These are phyloP conservation scores for Casaregolazyma lundiana DNA, from an alignment of 1,139 yeast genomes.

Conservation along the genomic window DNA sequence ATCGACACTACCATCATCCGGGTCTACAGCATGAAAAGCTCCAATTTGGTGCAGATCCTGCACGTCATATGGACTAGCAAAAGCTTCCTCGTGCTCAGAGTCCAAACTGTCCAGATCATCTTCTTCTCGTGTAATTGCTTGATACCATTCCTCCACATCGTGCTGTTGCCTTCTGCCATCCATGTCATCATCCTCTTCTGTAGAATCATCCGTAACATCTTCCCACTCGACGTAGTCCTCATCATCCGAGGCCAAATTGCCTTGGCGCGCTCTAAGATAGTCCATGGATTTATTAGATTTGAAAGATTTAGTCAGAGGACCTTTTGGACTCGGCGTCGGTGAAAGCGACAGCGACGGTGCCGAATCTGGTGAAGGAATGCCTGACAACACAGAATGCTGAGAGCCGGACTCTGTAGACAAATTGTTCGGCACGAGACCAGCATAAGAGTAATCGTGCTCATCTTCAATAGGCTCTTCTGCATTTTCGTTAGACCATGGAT, in stretches of 20 bases:
- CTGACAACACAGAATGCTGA: slow-evolving; percentile 4
- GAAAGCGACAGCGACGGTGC: slow-evolving; percentile 10
- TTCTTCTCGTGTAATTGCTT: slow-evolving; percentile 20
- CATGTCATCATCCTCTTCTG: slow-evolving; percentile 13
- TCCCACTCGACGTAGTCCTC: slow-evolving; percentile 18
- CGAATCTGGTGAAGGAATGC: slow-evolving; percentile 7
- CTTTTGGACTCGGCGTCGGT: slow-evolving; percentile 8
- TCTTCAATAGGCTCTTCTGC: not conserved
- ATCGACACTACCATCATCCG: not conserved
- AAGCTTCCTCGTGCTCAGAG: slow-evolving; percentile 9
- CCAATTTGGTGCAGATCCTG: not conserved
- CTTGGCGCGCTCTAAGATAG: slow-evolving; percentile 14
- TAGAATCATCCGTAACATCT: slow-evolving; percentile 4
- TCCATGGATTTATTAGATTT: slow-evolving; percentile 11
- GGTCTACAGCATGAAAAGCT: not conserved
- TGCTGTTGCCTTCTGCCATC: slow-evolving; percentile 28
- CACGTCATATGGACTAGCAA: not conserved
- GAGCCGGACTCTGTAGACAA: slow-evolving; percentile 1
- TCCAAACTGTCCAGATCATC: slow-evolving; percentile 21
- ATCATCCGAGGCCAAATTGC: slow-evolving; percentile 22
- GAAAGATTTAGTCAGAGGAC: not conserved
- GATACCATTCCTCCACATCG: slow-evolving; percentile 34
- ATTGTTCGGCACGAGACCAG: slow-evolving; percentile 3
- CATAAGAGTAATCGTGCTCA: slow-evolving; percentile 5
- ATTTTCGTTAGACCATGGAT: not conserved